These are phyloP conservation scores for Casuarina equisetifolia DNA, from an alignment of 306 rosid genomes.

Conservation along the genomic window DNA sequence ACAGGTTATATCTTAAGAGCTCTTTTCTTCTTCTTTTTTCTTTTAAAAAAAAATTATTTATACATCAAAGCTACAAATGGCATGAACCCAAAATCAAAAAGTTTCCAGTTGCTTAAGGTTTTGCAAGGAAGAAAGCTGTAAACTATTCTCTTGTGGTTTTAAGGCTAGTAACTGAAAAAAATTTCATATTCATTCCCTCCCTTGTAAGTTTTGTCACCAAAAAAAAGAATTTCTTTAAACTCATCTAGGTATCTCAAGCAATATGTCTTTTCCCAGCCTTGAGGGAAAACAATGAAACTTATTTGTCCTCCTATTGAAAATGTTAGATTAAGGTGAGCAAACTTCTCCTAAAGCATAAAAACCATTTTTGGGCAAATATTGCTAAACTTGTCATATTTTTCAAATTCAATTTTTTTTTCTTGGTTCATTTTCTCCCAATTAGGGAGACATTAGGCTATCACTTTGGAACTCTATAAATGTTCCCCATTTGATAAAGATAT, in stretches of 20 bases:
- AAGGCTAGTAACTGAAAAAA: constrained; percentile 65
- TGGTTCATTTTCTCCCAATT: constrained; percentile 95
- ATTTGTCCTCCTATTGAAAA: constrained; percentile 97
- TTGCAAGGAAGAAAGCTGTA: constrained; percentile 55
- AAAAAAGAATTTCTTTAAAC: constrained; percentile 84
- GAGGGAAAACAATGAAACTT: constrained; percentile 93
- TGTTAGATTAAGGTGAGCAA: constrained; percentile 81
- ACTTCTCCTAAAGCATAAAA: constrained; percentile 71
- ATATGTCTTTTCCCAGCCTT: constrained; percentile 98
- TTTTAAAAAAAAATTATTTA: too few relatives aligned
- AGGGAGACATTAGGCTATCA: constrained; percentile 87
- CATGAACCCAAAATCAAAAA: too few relatives aligned
- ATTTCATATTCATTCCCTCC: constrained; percentile 25
- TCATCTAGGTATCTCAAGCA: constrained; percentile 81
- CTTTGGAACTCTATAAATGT: constrained; percentile 87
- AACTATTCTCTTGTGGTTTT: constrained; percentile 74
- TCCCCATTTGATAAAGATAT: constrained; percentile 35
- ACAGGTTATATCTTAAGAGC: too few relatives aligned
- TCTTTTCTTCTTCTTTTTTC: too few relatives aligned
- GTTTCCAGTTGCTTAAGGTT: constrained; percentile 21
- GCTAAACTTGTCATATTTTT: too few relatives aligned
- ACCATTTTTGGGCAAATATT: constrained; percentile 73
- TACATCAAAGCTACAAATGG: too few relatives aligned
- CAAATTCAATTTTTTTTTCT: constrained; percentile 37
- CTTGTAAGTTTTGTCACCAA: constrained; percentile 96